Percentiles rank a stretch among this genome's conserved stretches.
Evolutionary conservation across 192 early-diverging fungal species (phyloP).

Genomic region (Backusella circina): DNA sequence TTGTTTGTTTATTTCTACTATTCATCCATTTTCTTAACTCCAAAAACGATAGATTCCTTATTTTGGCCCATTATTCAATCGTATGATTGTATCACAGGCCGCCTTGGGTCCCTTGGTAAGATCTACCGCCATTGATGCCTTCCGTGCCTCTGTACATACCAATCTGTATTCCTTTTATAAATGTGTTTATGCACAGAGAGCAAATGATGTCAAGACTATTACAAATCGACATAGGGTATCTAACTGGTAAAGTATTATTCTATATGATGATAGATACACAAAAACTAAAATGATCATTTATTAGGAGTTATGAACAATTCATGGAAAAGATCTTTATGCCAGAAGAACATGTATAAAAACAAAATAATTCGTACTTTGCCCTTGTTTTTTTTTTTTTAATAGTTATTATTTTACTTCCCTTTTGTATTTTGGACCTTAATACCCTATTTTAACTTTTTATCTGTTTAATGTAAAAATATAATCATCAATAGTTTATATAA

Average conservation of each 20-base stretch:
- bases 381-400: background rate
- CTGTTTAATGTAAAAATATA: no score
- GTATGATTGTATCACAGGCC: constrained; percentile 72
- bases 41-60: constrained; percentile 46
- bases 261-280: background rate
- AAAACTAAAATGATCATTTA: background rate
- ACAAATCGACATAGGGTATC: constrained; percentile 49
- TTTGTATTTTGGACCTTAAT: no score
- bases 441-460: no score
- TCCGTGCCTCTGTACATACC: constrained; percentile 37
- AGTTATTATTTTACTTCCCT: background rate
- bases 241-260: constrained; percentile 40
- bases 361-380: background rate
- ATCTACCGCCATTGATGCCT: constrained; percentile 78
- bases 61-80: constrained; percentile 86
- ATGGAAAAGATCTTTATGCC: constrained; percentile 36
- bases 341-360: constrained; percentile 18
- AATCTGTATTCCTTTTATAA: constrained; percentile 37
- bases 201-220: constrained; percentile 57
- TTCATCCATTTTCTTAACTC: no score
- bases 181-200: constrained; percentile 57
- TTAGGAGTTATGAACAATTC: constrained; percentile 32
- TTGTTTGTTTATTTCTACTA: no score
- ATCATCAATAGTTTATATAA: no score
- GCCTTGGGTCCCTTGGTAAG: constrained; percentile 76